A percentile compares a stretch with the other conserved stretches of the same genome.
These are phyloP conservation scores for Picochlorum sp. DNA, from an alignment of 139 green algal genomes.

Conservation along the genomic window DNA sequence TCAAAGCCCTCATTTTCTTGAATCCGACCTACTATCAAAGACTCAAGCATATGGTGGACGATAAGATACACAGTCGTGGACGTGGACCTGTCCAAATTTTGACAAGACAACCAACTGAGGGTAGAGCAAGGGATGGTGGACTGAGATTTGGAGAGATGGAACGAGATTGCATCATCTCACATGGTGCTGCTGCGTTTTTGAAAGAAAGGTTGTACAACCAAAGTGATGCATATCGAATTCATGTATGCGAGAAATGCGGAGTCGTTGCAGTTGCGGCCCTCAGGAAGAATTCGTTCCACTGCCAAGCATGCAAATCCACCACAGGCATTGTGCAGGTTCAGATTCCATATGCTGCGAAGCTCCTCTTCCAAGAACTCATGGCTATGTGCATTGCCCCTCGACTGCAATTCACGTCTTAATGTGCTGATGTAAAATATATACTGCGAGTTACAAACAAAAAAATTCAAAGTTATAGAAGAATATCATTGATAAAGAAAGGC, in stretches of 20 bases:
- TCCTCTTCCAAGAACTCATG: conserved; percentile 94
- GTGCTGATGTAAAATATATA: not conserved
- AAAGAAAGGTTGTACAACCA: conserved; percentile 88
- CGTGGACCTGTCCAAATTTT: conserved; percentile 82
- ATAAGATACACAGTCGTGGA: conserved; percentile 91
- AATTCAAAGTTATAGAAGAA: conserved; percentile 8
- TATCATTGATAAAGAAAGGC: not conserved
- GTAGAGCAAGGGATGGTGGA: conserved; percentile 86
- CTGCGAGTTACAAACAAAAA: not conserved
- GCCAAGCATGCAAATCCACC: conserved; percentile 42
- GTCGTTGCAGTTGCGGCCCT: conserved; percentile 79
- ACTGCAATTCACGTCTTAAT: conserved; percentile 7
- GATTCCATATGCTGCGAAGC: conserved; percentile 90
- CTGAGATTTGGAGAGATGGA: conserved; percentile 98
- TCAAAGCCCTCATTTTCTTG: conserved; percentile 80
- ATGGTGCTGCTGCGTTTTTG: conserved; percentile 72
- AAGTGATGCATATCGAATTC: conserved; percentile 77
- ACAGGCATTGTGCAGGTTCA: conserved; percentile 65
- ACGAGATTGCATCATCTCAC: conserved; percentile 93
- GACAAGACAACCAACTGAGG: conserved; percentile 94
- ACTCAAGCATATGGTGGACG: conserved; percentile 98
- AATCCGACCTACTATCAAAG: conserved; percentile 99
- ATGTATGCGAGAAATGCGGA: conserved; percentile 76
- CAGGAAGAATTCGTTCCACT: conserved; percentile 76
- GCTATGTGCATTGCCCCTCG: conserved; percentile 46